These are phyloP conservation scores for Mortierella sp. DNA, from an alignment of 371 early-diverging fungal genomes.

Conservation along the genomic window DNA sequence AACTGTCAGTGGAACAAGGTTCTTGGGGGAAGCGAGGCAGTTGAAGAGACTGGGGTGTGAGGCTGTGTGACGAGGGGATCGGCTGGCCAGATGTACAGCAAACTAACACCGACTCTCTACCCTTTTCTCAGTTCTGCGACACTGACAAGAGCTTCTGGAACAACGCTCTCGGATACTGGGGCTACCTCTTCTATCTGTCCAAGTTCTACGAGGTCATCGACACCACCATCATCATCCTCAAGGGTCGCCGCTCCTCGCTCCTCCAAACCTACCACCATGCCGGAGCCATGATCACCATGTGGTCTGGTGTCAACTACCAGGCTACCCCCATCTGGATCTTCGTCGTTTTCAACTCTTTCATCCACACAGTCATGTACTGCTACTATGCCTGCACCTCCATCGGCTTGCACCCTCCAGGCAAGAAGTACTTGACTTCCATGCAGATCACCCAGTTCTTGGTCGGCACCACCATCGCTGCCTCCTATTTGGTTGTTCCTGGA, in stretches of 20 bases:
- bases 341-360: constrained; percentile 88
- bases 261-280: constrained; percentile 92
- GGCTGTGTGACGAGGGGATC: constrained; percentile 12
- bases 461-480: constrained; percentile 75
- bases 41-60: neutral
- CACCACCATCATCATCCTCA: constrained; percentile 85
- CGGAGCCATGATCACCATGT: constrained; percentile 86
- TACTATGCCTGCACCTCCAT: constrained; percentile 86
- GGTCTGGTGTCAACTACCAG: constrained; percentile 77
- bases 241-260: constrained; percentile 82
- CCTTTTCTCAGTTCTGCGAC: constrained; percentile 68
- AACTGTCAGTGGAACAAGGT: constrained; percentile 4
- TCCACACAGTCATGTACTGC: constrained; percentile 92
- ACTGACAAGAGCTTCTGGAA: constrained; percentile 74
- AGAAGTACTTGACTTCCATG: constrained; percentile 85
- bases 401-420: constrained; percentile 83
- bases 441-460: constrained; percentile 91
- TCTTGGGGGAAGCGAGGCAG: constrained; percentile 4
- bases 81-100: neutral
- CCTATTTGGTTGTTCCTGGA: constrained; percentile 74
- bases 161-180: constrained; percentile 76
- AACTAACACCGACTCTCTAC: neutral
- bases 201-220: constrained; percentile 92
- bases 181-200: constrained; percentile 86
- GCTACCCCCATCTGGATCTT: constrained; percentile 88